Percentiles rank a stretch among this genome's conserved stretches.
Evolutionary conservation across 495 filamentous ascomycete genomes (phyloP).

Genomic region (Penicilliopsis zonata): DNA sequence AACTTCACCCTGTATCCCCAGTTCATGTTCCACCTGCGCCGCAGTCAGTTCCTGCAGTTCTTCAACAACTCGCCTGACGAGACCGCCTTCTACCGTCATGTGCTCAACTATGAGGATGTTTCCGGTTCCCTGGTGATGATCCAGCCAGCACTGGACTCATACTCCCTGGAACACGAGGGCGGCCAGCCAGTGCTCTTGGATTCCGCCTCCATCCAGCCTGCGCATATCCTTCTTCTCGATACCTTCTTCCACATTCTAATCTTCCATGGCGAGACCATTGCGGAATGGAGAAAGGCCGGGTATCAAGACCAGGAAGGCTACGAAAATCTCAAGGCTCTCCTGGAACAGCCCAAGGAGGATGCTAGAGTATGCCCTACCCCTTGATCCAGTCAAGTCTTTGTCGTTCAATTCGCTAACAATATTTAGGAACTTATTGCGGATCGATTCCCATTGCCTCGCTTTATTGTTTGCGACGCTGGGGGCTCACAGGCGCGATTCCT

Average conservation of each 20-base stretch:
- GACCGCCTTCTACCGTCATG: constrained; percentile 96
- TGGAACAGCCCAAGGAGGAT: constrained; percentile 96
- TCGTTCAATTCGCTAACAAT: not conserved
- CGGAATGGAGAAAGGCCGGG: constrained; percentile 95
- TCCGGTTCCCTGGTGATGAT: constrained; percentile 98
- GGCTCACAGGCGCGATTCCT: constrained; percentile 97
- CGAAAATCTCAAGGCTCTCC: constrained; percentile 81
- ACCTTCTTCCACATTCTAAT: constrained; percentile 99
- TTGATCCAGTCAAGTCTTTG: not conserved
- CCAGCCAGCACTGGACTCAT: constrained; percentile 94
- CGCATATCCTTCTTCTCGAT: constrained; percentile 89
- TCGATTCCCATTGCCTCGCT: constrained; percentile 93
- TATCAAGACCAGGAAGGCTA: constrained; percentile 99
- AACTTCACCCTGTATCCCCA: constrained; percentile 99
- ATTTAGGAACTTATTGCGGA: constrained; percentile 90
- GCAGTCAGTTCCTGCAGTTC: constrained; percentile 96
- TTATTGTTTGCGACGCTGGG: constrained; percentile 97
- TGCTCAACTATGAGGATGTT: constrained; percentile 94
- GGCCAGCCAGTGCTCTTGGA: constrained; percentile 86
- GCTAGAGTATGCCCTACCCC: constrained; percentile 44
- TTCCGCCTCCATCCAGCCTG: constrained; percentile 89
- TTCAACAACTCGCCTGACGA: constrained; percentile 99
- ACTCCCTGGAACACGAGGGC: constrained; percentile 90
- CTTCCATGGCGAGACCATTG: constrained; percentile 96
- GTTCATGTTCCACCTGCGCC: constrained; percentile 98